A percentile compares a stretch with the other conserved stretches of the same genome.
Conservation (phyloP, 441 rosid species). For the Corymbia calophylla region DNA sequence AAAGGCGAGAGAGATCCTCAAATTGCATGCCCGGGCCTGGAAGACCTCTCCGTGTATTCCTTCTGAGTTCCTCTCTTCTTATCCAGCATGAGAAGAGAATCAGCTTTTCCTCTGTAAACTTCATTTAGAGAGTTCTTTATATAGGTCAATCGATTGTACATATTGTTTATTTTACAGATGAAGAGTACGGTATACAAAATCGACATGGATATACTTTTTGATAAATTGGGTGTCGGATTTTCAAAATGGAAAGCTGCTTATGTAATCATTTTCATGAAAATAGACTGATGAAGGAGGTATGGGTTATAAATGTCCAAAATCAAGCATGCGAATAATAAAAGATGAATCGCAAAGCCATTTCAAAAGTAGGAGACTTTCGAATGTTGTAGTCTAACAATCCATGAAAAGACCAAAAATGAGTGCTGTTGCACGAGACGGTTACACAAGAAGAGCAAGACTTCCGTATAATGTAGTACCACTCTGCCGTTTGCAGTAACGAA, state of each 20-base stretch:
- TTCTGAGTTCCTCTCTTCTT: conserved; percentile 29
- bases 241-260: background rate
- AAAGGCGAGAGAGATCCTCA: conserved; percentile 55
- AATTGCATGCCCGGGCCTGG: conserved; percentile 67
- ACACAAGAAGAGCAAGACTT: background rate
- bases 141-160: background rate
- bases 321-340: background rate
- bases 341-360: background rate
- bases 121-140: background rate
- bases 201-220: background rate
- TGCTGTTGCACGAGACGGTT: background rate
- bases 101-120: background rate
- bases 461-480: background rate
- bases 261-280: background rate
- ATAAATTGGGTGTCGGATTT: background rate
- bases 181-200: background rate
- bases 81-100: conserved; percentile 30
- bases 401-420: background rate
- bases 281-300: background rate
- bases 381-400: background rate
- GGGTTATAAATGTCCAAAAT: background rate
- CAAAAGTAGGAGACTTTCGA: background rate
- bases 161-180: background rate
- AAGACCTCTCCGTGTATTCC: conserved; percentile 74
- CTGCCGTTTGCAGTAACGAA: background rate